These are phyloP conservation scores for Ustilago loliicola DNA, from an alignment of 1,284 basidiomycete species.

Conservation along the genomic window DNA sequence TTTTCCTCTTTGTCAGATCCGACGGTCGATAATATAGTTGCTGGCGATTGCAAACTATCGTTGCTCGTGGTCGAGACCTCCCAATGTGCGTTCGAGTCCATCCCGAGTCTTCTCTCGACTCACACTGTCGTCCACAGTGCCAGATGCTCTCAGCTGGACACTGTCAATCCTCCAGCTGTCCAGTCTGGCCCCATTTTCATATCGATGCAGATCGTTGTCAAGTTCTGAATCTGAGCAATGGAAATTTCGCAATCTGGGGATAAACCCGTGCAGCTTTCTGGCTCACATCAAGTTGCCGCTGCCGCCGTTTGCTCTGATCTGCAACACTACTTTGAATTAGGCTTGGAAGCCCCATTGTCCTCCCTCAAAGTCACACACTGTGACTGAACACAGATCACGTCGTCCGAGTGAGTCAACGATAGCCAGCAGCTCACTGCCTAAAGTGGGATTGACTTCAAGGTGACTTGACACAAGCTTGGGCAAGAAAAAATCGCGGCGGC, in stretches of 20 bases:
- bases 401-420: no score
- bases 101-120: background rate
- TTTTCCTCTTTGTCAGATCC: background rate
- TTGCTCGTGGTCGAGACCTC: slow-evolving; percentile 2
- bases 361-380: background rate
- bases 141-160: background rate
- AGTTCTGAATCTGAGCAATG: background rate
- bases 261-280: slow-evolving; percentile 2
- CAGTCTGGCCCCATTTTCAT: background rate
- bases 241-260: slow-evolving; percentile 17
- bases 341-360: background rate
- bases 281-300: background rate
- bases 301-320: background rate
- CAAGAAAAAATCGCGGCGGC: no score
- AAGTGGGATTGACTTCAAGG: no score
- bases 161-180: background rate
- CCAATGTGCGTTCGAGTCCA: no score
- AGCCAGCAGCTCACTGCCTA: no score
- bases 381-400: no score
- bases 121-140: no score
- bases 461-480: no score
- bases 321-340: background rate
- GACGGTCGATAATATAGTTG: background rate
- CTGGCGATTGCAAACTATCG: background rate
- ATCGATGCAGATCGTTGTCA: background rate